Conservation (phyloP, 768 basidiomycete genomes). For the Russula brevipes region DNA sequence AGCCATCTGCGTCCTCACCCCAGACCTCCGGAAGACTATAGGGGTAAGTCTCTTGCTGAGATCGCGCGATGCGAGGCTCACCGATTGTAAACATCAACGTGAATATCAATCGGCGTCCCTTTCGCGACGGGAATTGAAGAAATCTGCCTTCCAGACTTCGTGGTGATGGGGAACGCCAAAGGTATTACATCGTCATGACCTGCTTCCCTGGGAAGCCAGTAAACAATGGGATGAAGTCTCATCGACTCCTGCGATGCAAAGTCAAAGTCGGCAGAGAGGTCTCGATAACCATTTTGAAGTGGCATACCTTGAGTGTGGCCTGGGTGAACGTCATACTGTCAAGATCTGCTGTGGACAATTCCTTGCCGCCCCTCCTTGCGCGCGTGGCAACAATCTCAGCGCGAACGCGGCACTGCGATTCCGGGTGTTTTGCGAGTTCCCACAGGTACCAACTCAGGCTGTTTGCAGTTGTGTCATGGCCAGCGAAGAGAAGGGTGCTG, state of each 20-base stretch:
- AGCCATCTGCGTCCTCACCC: slow-evolving; percentile 7
- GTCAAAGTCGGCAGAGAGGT: not conserved
- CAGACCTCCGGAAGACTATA: slow-evolving; percentile 5
- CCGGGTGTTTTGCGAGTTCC: slow-evolving; percentile 2
- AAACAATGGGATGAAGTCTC: slow-evolving; percentile 21
- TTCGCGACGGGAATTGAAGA: slow-evolving; percentile 1
- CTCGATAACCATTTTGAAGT: no score
- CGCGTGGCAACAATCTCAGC: not conserved
- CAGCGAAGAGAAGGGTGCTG: no score
- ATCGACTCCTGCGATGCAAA: no score
- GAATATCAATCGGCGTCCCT: slow-evolving; percentile 1
- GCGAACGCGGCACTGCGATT: slow-evolving; percentile 4
- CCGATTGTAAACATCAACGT: not conserved
- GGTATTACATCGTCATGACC: slow-evolving; percentile 25
- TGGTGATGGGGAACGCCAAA: slow-evolving; percentile 13
- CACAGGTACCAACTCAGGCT: not conserved
- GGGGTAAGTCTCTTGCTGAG: not conserved
- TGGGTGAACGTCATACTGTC: no score
- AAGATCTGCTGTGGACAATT: no score
- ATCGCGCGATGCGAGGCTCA: not conserved
- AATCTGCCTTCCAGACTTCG: not conserved
- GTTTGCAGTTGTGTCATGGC: no score
- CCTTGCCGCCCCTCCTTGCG: no score
- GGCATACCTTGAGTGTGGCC: not conserved
- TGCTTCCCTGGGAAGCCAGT: slow-evolving; percentile 5